Conservation (phyloP, 2,329 filamentous ascomycete genomes). For the Corinectria fuckeliana region DNA sequence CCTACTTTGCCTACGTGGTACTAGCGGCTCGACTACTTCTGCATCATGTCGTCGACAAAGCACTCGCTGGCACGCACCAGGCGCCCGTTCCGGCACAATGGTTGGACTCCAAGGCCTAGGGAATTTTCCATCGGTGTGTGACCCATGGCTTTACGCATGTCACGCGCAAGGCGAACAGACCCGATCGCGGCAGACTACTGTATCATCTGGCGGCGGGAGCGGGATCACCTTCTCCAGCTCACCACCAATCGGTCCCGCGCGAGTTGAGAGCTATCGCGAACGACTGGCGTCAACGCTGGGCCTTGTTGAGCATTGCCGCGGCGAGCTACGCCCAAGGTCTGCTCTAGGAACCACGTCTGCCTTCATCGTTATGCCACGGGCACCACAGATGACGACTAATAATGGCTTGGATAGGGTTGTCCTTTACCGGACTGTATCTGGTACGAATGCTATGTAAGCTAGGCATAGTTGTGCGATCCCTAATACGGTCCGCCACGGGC, state of each 20-base stretch:
- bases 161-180: constrained; percentile 26
- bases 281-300: constrained; percentile 10
- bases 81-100: constrained; percentile 35
- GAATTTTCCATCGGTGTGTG: constrained; percentile 22
- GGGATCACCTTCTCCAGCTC: constrained; percentile 12
- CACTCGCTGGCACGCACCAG: constrained; percentile 34
- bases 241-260: constrained; percentile 4
- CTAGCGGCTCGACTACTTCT: constrained; percentile 30
- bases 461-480: neutral
- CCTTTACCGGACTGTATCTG: neutral
- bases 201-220: constrained; percentile 18
- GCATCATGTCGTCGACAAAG: constrained; percentile 28
- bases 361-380: neutral
- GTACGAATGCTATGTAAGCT: no score
- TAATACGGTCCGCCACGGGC: neutral
- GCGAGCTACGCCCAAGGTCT: constrained; percentile 14
- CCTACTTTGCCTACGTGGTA: no score
- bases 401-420: neutral
- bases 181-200: constrained; percentile 24
- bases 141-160: constrained; percentile 35
- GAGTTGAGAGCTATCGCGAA: neutral
- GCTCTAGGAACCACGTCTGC: neutral
- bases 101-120: constrained; percentile 24
- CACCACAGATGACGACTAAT: neutral
- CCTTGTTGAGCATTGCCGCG: constrained; percentile 32